Evolutionary conservation across 805 yeast genomes (phyloP).

Genomic region (Candida sithepensis): DNA sequence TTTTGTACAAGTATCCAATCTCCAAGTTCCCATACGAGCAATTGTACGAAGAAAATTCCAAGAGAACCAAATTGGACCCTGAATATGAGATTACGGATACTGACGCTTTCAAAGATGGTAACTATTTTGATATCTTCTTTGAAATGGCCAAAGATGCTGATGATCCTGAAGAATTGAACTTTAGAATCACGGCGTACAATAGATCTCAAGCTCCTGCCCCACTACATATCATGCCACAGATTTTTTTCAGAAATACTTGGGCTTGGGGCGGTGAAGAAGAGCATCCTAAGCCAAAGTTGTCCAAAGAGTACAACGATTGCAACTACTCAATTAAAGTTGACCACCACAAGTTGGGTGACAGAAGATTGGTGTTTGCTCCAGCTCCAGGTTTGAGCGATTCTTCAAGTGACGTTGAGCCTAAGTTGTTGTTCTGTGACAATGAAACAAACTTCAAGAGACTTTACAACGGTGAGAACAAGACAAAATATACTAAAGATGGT

Average conservation of each 20-base stretch:
- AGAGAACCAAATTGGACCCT: constrained; percentile 59
- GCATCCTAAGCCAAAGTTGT: constrained; percentile 46
- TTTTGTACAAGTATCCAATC: constrained; percentile 90
- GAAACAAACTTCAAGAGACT: constrained; percentile 73
- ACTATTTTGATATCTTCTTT: constrained; percentile 82
- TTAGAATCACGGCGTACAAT: constrained; percentile 85
- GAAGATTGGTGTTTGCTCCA: constrained; percentile 71
- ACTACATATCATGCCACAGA: constrained; percentile 79
- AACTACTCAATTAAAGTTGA: constrained; percentile 52
- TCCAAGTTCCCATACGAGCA: constrained; percentile 76
- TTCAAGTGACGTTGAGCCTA: constrained; percentile 68
- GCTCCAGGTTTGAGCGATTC: constrained; percentile 69
- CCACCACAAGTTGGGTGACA: constrained; percentile 66
- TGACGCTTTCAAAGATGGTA: constrained; percentile 62
- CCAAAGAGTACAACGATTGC: constrained; percentile 35
- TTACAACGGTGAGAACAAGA: constrained; percentile 58
- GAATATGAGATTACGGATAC: constrained; percentile 88
- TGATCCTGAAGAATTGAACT: constrained; percentile 74
- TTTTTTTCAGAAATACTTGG: constrained; percentile 88
- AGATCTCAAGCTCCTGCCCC: constrained; percentile 85
- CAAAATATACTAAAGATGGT: constrained; percentile 76
- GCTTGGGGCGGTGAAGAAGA: constrained; percentile 71
- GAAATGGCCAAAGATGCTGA: constrained; percentile 87
- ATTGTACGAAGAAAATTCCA: constrained; percentile 61
- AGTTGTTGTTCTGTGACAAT: constrained; percentile 80